Percentiles rank a stretch among this genome's conserved stretches.
Evolutionary conservation across 1,284 basidiomycete genomes (phyloP).

Genomic region (Rhodotorula mucilaginosa): DNA sequence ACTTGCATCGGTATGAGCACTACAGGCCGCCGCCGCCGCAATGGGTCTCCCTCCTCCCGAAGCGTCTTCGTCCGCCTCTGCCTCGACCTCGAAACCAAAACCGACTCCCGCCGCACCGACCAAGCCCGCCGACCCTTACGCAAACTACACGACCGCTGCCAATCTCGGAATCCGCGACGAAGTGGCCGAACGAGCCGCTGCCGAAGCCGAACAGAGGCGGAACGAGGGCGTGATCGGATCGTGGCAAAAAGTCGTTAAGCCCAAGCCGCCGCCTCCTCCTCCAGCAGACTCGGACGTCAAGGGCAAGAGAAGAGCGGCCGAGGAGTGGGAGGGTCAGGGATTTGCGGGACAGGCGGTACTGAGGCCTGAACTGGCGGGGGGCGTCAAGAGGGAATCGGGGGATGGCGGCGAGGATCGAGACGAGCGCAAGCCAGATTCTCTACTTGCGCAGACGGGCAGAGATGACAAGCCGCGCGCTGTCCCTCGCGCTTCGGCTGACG

Average conservation of each 20-base stretch:
- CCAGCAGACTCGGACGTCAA: neutral
- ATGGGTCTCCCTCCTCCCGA: slow-evolving; percentile 39
- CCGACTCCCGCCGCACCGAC: slow-evolving; percentile 43
- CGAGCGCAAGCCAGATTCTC: neutral
- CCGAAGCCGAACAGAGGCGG: slow-evolving; percentile 57
- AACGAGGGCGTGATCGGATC: slow-evolving; percentile 72
- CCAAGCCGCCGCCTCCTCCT: slow-evolving; percentile 38
- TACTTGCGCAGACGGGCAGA: too few relatives aligned
- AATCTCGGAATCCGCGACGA: slow-evolving; percentile 75
- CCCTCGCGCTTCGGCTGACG: neutral
- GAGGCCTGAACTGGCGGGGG: neutral
- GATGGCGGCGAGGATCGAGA: neutral
- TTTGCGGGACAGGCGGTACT: slow-evolving; percentile 1
- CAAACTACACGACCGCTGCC: slow-evolving; percentile 82
- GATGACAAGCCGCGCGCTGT: neutral
- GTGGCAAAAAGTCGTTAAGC: slow-evolving; percentile 70
- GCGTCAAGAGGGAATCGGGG: slow-evolving; percentile 2
- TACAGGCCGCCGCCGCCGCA: slow-evolving; percentile 47
- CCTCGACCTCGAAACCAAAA: slow-evolving; percentile 12
- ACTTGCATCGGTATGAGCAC: slow-evolving; percentile 18
- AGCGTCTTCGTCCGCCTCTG: slow-evolving; percentile 33
- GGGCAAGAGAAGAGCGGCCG: slow-evolving; percentile 2
- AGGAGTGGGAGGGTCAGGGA: slow-evolving; percentile 7
- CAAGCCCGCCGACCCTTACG: slow-evolving; percentile 61
- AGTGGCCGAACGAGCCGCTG: slow-evolving; percentile 51